phyloP scores from a whole-genome alignment of 805 yeast species.

The Candida hungchunana region DNA sequence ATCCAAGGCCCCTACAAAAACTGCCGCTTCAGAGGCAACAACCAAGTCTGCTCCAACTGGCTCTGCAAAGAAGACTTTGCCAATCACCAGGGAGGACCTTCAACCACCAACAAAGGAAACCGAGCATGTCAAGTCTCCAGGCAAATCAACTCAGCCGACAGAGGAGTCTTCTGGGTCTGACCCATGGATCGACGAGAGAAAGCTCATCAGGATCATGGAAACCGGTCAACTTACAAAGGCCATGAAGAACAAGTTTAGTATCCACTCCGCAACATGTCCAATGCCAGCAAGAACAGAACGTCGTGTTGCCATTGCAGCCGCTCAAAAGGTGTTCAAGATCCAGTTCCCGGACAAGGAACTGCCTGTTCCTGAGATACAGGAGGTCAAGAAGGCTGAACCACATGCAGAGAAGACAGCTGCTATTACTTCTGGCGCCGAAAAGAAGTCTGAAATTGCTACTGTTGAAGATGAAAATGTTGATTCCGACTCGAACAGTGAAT shows the following conservation, averaged over 20 bases:
- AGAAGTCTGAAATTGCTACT: too few species aligned
- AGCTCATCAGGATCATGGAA: neutral
- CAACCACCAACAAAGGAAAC: neutral
- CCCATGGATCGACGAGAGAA: neutral
- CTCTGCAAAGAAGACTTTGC: too few species aligned
- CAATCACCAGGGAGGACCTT: too few species aligned
- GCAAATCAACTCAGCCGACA: neutral
- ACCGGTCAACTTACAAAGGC: conserved; percentile 1
- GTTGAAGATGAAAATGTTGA: too few species aligned
- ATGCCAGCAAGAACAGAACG: conserved; percentile 1
- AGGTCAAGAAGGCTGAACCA: neutral
- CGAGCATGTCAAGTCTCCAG: neutral
- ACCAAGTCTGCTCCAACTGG: neutral
- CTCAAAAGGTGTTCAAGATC: conserved; percentile 2
- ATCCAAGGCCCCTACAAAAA: neutral
- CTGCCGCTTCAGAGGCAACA: neutral
- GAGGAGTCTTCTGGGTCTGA: neutral
- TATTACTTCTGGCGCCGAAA: too few species aligned
- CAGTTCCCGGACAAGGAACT: conserved; percentile 12
- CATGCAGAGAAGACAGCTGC: neutral
- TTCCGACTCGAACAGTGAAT: too few species aligned
- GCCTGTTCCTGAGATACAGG: too few species aligned
- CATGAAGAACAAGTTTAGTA: conserved; percentile 7
- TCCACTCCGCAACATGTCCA: conserved; percentile 8
- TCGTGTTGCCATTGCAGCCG: conserved; percentile 5